Conservation (phyloP, 345 rosid species). For the Eucalyptus dawsonii region DNA sequence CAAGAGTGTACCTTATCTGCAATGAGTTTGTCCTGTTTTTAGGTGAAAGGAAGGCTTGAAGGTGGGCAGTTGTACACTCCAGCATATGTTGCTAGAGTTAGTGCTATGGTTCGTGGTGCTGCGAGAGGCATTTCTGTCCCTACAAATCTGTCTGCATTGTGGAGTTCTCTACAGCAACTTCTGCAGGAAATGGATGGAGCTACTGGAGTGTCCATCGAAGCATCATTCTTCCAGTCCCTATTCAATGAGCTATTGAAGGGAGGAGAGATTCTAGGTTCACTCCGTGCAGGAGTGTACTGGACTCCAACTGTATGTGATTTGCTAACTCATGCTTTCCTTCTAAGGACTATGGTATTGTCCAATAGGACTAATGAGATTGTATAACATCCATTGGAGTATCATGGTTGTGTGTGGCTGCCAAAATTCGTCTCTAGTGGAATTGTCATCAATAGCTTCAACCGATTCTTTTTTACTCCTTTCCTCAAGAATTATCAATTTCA, state of each 20-base stretch:
- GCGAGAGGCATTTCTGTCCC: constrained; percentile 87
- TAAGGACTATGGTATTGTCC: background rate
- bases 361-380: background rate
- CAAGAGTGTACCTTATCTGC: background rate
- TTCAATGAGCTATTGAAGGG: constrained; percentile 75
- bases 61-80: constrained; percentile 96
- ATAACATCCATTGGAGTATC: background rate
- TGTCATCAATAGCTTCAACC: background rate
- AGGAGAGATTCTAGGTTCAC: constrained; percentile 81
- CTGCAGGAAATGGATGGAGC: constrained; percentile 90
- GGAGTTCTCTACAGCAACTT: constrained; percentile 72
- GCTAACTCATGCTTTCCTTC: background rate
- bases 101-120: constrained; percentile 94
- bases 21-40: background rate
- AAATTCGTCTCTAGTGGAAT: background rate
- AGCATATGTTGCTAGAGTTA: constrained; percentile 85
- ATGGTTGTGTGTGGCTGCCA: background rate
- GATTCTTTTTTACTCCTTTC: background rate
- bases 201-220: constrained; percentile 65
- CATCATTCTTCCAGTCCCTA: constrained; percentile 76
- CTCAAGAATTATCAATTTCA: background rate
- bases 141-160: constrained; percentile 56
- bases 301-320: constrained; percentile 69
- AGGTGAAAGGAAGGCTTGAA: constrained; percentile 99
- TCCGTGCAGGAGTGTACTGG: constrained; percentile 98